A percentile compares a stretch with the other conserved stretches of the same genome.
These are phyloP conservation scores for Blastocystis sp. DNA, from an alignment of 352 stramenopile species.

Conservation along the genomic window DNA sequence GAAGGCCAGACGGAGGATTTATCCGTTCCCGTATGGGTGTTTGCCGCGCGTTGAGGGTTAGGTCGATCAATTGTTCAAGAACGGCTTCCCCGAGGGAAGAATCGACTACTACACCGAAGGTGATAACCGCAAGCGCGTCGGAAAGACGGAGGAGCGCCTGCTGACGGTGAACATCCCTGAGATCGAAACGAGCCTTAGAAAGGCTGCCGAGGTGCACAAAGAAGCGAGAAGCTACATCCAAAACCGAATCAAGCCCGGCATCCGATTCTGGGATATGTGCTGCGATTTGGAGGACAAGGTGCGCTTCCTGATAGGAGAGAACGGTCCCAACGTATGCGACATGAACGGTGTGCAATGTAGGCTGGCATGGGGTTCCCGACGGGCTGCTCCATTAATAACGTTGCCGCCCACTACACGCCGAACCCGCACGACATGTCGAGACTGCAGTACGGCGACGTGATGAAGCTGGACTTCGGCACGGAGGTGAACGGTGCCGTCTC, in stretches of 20 bases:
- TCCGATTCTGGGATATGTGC: constrained; percentile 94
- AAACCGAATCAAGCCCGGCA: constrained; percentile 91
- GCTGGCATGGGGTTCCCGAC: constrained; percentile 91
- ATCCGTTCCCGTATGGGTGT: background rate
- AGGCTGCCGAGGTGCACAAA: constrained; percentile 92
- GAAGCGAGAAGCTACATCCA: constrained; percentile 88
- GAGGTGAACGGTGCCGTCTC: constrained; percentile 84
- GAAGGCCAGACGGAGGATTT: constrained; percentile 32
- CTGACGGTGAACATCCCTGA: background rate
- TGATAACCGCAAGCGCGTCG: background rate
- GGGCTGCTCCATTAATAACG: constrained; percentile 93
- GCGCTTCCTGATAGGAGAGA: constrained; percentile 89
- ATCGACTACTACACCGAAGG: constrained; percentile 50
- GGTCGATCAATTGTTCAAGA: constrained; percentile 37
- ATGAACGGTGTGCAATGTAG: constrained; percentile 53
- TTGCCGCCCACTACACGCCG: constrained; percentile 95
- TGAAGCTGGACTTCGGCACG: constrained; percentile 97
- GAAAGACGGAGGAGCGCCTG: background rate
- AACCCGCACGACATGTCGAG: constrained; percentile 93
- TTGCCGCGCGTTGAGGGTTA: background rate
- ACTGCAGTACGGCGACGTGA: constrained; percentile 91
- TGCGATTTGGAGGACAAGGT: constrained; percentile 93
- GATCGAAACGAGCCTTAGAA: constrained; percentile 76
- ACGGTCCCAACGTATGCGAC: constrained; percentile 78
- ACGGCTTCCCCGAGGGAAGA: constrained; percentile 18